Conservation (phyloP, 345 rosid species). For the Ailanthus altissimus region DNA sequence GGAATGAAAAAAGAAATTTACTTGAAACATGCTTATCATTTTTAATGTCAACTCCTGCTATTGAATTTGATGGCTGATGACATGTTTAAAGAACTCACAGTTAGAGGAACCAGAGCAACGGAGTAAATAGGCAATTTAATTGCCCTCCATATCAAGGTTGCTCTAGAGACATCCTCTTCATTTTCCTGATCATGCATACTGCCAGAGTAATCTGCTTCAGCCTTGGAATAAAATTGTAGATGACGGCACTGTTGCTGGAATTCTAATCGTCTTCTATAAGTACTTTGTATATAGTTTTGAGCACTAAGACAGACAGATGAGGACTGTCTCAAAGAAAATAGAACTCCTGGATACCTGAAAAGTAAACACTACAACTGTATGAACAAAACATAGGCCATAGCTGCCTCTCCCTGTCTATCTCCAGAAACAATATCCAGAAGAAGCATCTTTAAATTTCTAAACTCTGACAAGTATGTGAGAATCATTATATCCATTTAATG, state of each 20-base stretch:
- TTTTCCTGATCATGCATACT: constrained; percentile 25
- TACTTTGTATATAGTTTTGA: constrained; percentile 9
- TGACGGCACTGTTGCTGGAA: background rate
- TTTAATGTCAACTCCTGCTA: background rate
- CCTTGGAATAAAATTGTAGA: constrained; percentile 22
- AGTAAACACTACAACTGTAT: constrained; percentile 2
- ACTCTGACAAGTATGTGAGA: background rate
- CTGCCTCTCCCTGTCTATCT: background rate
- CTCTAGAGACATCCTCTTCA: constrained; percentile 50
- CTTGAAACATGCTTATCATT: background rate
- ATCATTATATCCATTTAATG: background rate
- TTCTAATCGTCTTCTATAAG: constrained; percentile 6
- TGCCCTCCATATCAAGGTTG: constrained; percentile 86
- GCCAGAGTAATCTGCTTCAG: constrained; percentile 17
- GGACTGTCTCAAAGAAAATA: constrained; percentile 18
- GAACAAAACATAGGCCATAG: background rate
- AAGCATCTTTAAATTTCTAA: constrained; percentile 7
- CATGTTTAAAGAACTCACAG: constrained; percentile 47
- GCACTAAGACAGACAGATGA: constrained; percentile 15
- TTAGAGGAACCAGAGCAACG: constrained; percentile 84
- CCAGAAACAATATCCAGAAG: background rate
- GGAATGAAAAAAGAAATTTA: background rate
- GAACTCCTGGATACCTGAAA: constrained; percentile 34
- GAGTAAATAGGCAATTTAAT: constrained; percentile 80
- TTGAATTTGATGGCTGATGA: background rate